A percentile compares a stretch with the other conserved stretches of the same genome.
phyloP scores from a whole-genome alignment of 2,329 filamentous ascomycete genomes.

The Simplicillium sp. region DNA sequence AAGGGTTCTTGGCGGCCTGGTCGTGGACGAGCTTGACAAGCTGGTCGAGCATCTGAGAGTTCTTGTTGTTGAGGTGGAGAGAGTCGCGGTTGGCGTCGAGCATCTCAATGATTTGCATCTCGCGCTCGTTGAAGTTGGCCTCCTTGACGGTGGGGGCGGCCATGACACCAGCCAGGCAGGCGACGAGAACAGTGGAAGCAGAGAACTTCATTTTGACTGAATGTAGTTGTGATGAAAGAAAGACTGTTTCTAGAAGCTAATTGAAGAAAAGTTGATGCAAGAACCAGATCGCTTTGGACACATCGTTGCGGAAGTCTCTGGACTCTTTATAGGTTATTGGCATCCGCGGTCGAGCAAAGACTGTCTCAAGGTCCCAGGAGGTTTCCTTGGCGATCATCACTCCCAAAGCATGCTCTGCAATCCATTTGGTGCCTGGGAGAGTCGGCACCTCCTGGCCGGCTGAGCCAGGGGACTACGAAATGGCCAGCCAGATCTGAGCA shows the following conservation, averaged over 20 bases:
- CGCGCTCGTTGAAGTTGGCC: not conserved
- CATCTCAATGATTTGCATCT: slow-evolving; percentile 2
- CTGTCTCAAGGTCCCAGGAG: too few species aligned
- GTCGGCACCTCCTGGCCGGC: too few species aligned
- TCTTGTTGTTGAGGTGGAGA: not conserved
- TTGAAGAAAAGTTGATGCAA: not conserved
- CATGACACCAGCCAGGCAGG: slow-evolving; percentile 3
- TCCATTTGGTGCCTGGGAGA: too few species aligned
- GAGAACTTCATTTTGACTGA: slow-evolving; percentile 3
- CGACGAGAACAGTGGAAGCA: not conserved
- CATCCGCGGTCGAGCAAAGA: too few species aligned
- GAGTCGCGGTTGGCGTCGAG: not conserved
- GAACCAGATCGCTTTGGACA: too few species aligned
- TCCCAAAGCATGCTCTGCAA: too few species aligned
- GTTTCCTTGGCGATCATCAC: too few species aligned
- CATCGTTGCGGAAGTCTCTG: too few species aligned
- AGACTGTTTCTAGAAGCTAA: not conserved
- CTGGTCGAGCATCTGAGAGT: not conserved
- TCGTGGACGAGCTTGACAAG: not conserved
- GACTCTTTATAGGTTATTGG: too few species aligned
- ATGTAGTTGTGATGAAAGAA: not conserved
- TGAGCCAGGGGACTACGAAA: too few species aligned
- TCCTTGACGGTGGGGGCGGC: slow-evolving; percentile 1
- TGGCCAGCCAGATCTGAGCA: too few species aligned
- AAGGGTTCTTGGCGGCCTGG: not conserved